Evolutionary conservation across 495 filamentous ascomycete species (phyloP).

Genomic region (Xylaria palmicola): DNA sequence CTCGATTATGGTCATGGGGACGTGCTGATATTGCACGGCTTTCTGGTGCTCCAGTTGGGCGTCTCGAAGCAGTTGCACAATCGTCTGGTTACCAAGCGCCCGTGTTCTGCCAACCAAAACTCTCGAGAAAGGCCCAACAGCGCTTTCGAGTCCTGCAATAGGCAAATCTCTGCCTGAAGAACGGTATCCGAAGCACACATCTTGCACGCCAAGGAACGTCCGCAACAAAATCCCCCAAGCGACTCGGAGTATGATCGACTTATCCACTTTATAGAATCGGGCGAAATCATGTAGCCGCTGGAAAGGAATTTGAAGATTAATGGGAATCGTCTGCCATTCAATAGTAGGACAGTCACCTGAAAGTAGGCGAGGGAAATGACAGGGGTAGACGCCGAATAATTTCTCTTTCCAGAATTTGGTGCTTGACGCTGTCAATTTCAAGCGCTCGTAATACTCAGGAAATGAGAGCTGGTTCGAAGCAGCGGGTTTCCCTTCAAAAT

Average conservation of each 20-base stretch:
- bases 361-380: constrained; percentile 40
- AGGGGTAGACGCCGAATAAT: constrained; percentile 33
- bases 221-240: constrained; percentile 47
- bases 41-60: constrained; percentile 35
- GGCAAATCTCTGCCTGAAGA: constrained; percentile 42
- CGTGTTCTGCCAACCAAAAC: constrained; percentile 37
- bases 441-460: constrained; percentile 39
- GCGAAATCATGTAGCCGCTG: constrained; percentile 38
- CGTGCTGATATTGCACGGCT: constrained; percentile 41
- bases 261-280: constrained; percentile 29
- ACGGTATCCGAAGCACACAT: constrained; percentile 45
- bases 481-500: constrained; percentile 33
- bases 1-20: constrained; percentile 42
- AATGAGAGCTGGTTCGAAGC: constrained; percentile 35
- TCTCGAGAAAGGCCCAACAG: constrained; percentile 46
- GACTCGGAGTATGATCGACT: constrained; percentile 42
- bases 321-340: constrained; percentile 33
- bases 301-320: constrained; percentile 38
- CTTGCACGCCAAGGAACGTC: constrained; percentile 40
- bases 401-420: constrained; percentile 45
- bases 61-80: constrained; percentile 33
- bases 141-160: constrained; percentile 33
- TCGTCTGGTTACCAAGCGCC: constrained; percentile 28
- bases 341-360: constrained; percentile 17
- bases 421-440: constrained; percentile 34